Percentiles rank a stretch among this genome's conserved stretches.
Conservation (phyloP, 176 grass and related monocot genomes). For the Alloteropsis semialata region DNA sequence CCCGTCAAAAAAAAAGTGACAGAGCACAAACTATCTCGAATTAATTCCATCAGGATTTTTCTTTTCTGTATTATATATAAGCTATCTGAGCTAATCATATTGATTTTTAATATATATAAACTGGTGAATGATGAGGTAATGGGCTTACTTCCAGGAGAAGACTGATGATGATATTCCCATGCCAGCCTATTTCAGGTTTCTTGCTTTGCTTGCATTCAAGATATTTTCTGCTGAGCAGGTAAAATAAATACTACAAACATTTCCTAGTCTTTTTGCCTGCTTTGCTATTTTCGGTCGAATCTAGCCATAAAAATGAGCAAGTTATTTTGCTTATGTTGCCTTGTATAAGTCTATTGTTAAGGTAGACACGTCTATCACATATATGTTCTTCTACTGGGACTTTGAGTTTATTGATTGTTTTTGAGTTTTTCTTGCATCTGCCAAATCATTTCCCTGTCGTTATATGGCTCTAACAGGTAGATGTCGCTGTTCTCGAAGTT, state of each 20-base stretch:
- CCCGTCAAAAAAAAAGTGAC: no score
- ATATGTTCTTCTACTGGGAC: background rate
- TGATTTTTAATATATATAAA: conserved; percentile 8
- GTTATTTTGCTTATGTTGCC: background rate
- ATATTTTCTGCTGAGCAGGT: conserved; percentile 95
- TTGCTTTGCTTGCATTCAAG: conserved; percentile 86
- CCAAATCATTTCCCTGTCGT: background rate
- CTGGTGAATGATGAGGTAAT: conserved; percentile 31
- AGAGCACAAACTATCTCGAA: background rate
- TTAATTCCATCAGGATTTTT: background rate
- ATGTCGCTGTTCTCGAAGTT: conserved; percentile 97
- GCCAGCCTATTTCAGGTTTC: conserved; percentile 94
- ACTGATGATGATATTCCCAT: conserved; percentile 88
- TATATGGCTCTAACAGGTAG: conserved; percentile 57
- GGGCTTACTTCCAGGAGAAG: conserved; percentile 67
- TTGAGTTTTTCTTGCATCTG: background rate
- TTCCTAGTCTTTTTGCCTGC: background rate
- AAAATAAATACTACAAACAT: background rate
- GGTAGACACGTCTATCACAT: background rate
- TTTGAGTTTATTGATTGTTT: background rate
- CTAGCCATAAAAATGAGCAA: background rate
- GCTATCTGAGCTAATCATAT: background rate
- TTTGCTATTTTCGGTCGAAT: background rate
- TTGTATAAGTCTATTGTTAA: background rate
- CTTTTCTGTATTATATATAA: background rate